Conservation (phyloP, 139 green algal genomes). For the Chlorella vulgaris region DNA sequence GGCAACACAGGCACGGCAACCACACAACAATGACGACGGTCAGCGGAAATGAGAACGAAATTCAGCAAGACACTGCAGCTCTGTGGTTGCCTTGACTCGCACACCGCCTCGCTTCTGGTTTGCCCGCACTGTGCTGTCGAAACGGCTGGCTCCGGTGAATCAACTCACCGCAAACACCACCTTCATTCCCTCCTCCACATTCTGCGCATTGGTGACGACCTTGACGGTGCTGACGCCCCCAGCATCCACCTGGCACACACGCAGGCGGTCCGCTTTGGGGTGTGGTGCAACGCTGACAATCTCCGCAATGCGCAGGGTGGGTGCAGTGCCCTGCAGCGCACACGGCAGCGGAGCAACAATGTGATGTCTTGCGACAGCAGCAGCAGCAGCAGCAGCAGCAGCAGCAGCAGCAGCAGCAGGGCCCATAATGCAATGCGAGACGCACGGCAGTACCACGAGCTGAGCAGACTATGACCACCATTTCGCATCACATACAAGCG, state of each 20-base stretch:
- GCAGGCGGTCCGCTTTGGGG: constrained; percentile 71
- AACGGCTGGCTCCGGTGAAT: background rate
- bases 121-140: background rate
- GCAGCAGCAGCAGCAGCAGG: background rate
- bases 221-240: constrained; percentile 36
- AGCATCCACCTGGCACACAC: constrained; percentile 59
- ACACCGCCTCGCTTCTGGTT: background rate
- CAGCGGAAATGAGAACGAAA: too few species aligned
- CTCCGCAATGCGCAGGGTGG: constrained; percentile 37
- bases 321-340: background rate
- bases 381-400: background rate
- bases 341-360: too few species aligned
- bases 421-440: background rate
- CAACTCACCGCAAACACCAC: constrained; percentile 73
- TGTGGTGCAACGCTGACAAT: constrained; percentile 55
- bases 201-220: constrained; percentile 77
- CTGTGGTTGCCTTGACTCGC: too few species aligned
- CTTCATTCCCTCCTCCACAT: constrained; percentile 71
- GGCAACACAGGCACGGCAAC: background rate
- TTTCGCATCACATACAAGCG: constrained; percentile 4
- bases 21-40: too few species aligned
- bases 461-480: too few species aligned
- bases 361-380: background rate
- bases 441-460: too few species aligned
- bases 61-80: too few species aligned